phyloP scores from a whole-genome alignment of 2,329 filamentous ascomycete genomes.

The Amesomyces nigricolor region DNA sequence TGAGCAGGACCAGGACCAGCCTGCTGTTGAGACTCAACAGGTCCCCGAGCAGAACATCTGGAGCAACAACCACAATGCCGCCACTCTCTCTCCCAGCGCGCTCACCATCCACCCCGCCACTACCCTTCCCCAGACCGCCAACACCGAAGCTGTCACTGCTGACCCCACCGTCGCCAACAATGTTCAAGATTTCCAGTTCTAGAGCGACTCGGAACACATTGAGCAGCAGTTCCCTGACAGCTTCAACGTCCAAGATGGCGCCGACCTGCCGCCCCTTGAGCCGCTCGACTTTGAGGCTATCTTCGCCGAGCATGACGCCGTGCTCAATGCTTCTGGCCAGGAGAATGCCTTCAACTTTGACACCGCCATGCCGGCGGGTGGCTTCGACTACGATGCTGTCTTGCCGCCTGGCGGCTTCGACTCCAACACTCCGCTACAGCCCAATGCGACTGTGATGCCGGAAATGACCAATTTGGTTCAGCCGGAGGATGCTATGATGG shows the following conservation, averaged over 20 bases:
- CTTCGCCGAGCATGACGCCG: not conserved
- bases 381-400: too few species aligned
- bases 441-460: too few species aligned
- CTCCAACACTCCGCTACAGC: too few species aligned
- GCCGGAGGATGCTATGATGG: too few species aligned
- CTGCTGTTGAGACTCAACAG: too few species aligned
- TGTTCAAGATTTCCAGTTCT: conserved; percentile 13
- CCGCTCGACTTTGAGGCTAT: conserved; percentile 5
- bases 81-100: too few species aligned
- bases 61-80: too few species aligned
- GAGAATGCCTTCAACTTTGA: not conserved
- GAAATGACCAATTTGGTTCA: too few species aligned
- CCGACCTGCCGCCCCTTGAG: not conserved
- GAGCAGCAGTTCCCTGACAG: not conserved
- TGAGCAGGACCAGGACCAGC: too few species aligned
- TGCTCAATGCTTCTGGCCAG: not conserved
- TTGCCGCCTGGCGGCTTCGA: too few species aligned
- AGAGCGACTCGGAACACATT: conserved; percentile 13
- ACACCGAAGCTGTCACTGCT: not conserved
- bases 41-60: too few species aligned
- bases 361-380: too few species aligned
- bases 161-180: not conserved
- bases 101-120: not conserved
- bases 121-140: not conserved
- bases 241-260: not conserved